Conservation (phyloP, 257 asterid species). For the Plantago elongata region DNA sequence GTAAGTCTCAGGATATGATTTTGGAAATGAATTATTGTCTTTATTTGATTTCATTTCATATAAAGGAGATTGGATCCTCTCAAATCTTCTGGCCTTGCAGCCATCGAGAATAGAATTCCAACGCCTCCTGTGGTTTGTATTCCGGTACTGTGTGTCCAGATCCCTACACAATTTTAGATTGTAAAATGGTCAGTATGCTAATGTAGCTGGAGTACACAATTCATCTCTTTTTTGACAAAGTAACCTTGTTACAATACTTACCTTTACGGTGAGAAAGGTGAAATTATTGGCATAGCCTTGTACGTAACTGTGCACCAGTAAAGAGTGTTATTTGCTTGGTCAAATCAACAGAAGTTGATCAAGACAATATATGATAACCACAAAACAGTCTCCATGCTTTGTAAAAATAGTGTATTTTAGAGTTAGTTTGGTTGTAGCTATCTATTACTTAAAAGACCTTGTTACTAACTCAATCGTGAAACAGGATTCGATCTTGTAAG, state of each 20-base stretch:
- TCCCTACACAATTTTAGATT: slow-evolving; percentile 45
- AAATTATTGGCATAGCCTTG: slow-evolving; percentile 81
- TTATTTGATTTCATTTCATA: neutral
- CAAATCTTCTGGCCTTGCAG: slow-evolving; percentile 52
- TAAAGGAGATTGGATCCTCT: slow-evolving; percentile 11
- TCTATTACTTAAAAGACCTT: too few species aligned
- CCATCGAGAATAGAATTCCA: slow-evolving; percentile 70
- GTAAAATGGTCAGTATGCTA: neutral
- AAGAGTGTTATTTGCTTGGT: neutral
- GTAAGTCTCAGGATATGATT: neutral
- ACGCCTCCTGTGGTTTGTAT: slow-evolving; percentile 85
- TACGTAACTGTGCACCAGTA: slow-evolving; percentile 40
- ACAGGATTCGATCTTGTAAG: too few species aligned
- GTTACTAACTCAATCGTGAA: too few species aligned
- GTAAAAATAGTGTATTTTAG: too few species aligned
- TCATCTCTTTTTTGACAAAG: neutral
- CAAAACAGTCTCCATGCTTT: too few species aligned
- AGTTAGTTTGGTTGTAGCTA: too few species aligned
- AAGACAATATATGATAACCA: too few species aligned
- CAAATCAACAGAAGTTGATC: neutral
- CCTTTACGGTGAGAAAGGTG: slow-evolving; percentile 82
- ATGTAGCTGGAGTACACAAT: neutral
- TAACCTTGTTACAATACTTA: slow-evolving; percentile 11
- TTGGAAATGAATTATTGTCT: slow-evolving; percentile 1
- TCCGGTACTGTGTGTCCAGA: slow-evolving; percentile 94